Evolutionary conservation across 2,329 filamentous ascomycete genomes (phyloP), one percentile per base, ranked within the genome.

Genomic region (Diaporthe sp.): DNA sequence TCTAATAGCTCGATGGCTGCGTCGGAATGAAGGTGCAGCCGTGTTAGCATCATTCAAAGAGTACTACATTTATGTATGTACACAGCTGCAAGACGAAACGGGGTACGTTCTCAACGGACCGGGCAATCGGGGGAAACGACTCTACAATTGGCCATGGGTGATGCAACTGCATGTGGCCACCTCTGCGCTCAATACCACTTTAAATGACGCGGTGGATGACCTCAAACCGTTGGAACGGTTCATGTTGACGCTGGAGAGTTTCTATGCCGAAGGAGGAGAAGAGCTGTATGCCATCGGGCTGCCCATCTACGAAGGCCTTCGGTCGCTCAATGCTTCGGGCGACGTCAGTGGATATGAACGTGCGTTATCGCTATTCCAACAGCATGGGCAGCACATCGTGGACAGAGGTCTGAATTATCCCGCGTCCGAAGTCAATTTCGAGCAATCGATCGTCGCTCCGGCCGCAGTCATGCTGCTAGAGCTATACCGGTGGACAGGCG

Each of bases 111-210:
- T 55, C 51, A 28, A 55, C 15, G 51, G 51, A 28, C 51, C 51
- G 10, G 51, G 51, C 51, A 28, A 55, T 28, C 51, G n/a, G 13
- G 25, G n/a, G n/a, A 28, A 55, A 22, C 34, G 57, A n/a, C 57
- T 61, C 19, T 61, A 61, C 37, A 61, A 61, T 12, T 42, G 57
- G 51, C 57, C 57, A n/a, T 61, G 57, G 34, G 57, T 61, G 34
- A 39, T 61, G 57, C 57, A 42, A 13, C 22, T 61, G 19, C 57
- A 61, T 61, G 34, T 39, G 9, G 5, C 8, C 34, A 61, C 57
- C 34, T 39, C 34, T 3, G 57, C 57, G 34, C 57, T 61, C 4
- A 61, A 42, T 39, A 25, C 8, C 8, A 17, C 34, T 61, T 61
- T 39, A 3, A 25, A 4, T 42, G 57, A 22, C 22, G 10, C 17